A percentile compares a stretch with the other conserved stretches of the same genome.
phyloP scores from a whole-genome alignment of 2,329 filamentous ascomycete genomes.

The Talaromyces albobiverticillius region DNA sequence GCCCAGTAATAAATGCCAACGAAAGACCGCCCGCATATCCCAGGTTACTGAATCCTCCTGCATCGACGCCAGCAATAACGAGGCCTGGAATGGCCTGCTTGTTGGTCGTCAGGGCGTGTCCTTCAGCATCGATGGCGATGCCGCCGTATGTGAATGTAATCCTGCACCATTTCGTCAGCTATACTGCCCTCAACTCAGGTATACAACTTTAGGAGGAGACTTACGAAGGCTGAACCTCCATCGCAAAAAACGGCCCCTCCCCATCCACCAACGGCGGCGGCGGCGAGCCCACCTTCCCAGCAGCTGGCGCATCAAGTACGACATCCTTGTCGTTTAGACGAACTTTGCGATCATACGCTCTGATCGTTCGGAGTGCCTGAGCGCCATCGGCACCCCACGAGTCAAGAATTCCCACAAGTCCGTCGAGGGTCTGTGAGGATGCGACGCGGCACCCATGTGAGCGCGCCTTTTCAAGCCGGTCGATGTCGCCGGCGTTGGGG shows the following conservation, averaged over 20 bases:
- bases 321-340: neutral
- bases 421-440: neutral
- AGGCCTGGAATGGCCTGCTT: neutral
- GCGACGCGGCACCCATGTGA: neutral
- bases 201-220: too few relatives aligned
- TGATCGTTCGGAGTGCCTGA: neutral
- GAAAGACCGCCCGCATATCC: neutral
- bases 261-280: neutral
- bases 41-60: neutral
- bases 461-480: neutral
- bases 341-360: neutral
- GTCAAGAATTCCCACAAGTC: neutral
- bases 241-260: neutral
- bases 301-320: neutral
- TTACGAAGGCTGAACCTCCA: neutral
- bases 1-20: neutral
- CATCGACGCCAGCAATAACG: neutral
- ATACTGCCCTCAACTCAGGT: neutral
- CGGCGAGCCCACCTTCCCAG: neutral
- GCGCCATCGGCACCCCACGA: neutral
- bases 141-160: neutral
- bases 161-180: neutral
- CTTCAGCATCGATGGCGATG: neutral
- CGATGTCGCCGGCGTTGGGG: neutral
- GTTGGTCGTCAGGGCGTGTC: neutral